Percentiles rank a stretch among this genome's conserved stretches.
Evolutionary conservation across 495 filamentous ascomycete species (phyloP).

Genomic region (Viridothelium virens): DNA sequence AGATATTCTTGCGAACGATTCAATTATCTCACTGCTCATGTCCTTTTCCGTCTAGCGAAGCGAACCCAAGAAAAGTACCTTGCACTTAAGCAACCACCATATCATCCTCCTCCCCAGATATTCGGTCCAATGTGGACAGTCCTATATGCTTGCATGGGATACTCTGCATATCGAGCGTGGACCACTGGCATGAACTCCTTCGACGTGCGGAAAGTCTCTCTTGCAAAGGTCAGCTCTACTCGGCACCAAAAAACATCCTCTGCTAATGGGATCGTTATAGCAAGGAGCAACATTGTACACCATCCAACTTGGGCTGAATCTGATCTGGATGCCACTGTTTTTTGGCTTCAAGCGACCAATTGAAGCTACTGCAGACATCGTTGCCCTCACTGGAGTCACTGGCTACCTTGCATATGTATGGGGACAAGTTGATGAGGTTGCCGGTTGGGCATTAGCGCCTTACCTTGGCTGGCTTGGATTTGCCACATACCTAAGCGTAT

Average conservation of each 20-base stretch:
- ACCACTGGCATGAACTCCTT: slow-evolving; percentile 50
- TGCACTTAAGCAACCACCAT: slow-evolving; percentile 67
- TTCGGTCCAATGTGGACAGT: slow-evolving; percentile 82
- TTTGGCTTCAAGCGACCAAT: slow-evolving; percentile 63
- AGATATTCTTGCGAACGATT: slow-evolving; percentile 41
- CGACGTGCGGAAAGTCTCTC: slow-evolving; percentile 30
- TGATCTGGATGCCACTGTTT: slow-evolving; percentile 92
- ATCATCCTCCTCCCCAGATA: slow-evolving; percentile 66
- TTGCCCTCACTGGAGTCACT: slow-evolving; percentile 59
- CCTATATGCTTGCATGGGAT: slow-evolving; percentile 86
- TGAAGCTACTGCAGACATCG: slow-evolving; percentile 67
- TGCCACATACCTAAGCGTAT: slow-evolving; percentile 65
- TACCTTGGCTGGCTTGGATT: slow-evolving; percentile 79
- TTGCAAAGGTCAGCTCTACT: slow-evolving; percentile 38
- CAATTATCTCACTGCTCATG: not conserved
- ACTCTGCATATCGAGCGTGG: slow-evolving; percentile 65
- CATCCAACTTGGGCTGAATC: slow-evolving; percentile 73
- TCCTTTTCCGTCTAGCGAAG: slow-evolving; percentile 37
- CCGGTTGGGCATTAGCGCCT: slow-evolving; percentile 66
- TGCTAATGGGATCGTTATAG: slow-evolving; percentile 23
- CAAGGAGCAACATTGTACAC: slow-evolving; percentile 71
- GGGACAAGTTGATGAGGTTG: slow-evolving; percentile 60
- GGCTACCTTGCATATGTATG: slow-evolving; percentile 65
- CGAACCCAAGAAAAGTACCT: slow-evolving; percentile 56
- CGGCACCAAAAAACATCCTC: slow-evolving; percentile 29